Evolutionary conservation across 148 eudicot species (phyloP).

Genomic region (Rhododendron simsii): DNA sequence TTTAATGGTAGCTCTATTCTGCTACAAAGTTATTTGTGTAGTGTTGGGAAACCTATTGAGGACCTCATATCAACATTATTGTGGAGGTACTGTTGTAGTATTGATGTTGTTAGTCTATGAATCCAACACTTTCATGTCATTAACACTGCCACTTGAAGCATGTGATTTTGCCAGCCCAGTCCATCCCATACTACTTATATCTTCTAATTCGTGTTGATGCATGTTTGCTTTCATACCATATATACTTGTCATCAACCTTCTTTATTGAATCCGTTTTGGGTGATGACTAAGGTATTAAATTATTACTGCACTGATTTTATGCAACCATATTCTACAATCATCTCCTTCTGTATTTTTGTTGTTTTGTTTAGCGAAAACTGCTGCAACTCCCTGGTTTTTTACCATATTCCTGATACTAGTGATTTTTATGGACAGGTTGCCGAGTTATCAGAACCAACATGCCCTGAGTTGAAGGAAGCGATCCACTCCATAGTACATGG

Average conservation of each 20-base stretch:
- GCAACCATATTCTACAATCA: not conserved
- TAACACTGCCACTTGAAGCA: not conserved
- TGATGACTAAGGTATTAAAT: not conserved
- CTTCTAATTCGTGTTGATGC: not conserved
- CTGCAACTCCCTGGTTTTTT: not conserved
- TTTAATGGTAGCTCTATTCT: not conserved
- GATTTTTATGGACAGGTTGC: constrained; percentile 55
- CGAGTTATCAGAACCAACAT: constrained; percentile 90
- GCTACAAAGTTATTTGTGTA: not conserved
- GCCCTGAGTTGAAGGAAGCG: constrained; percentile 69
- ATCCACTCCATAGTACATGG: constrained; percentile 89
- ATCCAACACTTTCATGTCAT: not conserved
- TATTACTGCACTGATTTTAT: not conserved
- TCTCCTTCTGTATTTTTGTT: not conserved
- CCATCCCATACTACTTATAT: not conserved
- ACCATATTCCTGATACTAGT: not conserved
- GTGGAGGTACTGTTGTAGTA: not conserved
- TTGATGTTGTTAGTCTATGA: not conserved
- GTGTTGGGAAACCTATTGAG: not conserved
- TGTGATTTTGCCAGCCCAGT: not conserved
- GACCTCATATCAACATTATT: not conserved
- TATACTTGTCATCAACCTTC: not conserved
- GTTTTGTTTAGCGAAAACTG: not conserved
- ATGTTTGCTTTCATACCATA: not conserved
- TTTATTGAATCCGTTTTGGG: not conserved